Conservation (phyloP, 2,329 filamentous ascomycete genomes). For the Lizonia empirigonia region DNA sequence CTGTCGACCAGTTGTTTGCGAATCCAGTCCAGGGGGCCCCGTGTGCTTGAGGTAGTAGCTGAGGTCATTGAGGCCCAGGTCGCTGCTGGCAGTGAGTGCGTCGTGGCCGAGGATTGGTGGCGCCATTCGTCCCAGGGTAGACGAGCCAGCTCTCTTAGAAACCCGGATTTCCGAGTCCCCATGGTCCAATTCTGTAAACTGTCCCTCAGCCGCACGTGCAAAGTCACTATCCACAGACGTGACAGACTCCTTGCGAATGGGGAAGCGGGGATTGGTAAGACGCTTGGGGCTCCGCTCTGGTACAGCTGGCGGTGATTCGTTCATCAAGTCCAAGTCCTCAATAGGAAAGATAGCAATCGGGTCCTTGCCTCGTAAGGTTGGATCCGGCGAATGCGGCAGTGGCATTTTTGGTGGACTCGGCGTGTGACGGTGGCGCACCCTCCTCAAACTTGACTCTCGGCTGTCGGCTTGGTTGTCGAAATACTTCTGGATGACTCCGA, state of each 20-base stretch:
- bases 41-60: conserved; percentile 40
- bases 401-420: conserved; percentile 20
- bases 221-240: conserved; percentile 32
- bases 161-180: conserved; percentile 17
- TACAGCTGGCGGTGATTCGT: conserved; percentile 24
- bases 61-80: conserved; percentile 38
- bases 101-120: conserved; percentile 42
- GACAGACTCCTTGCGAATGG: conserved; percentile 16
- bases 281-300: conserved; percentile 35
- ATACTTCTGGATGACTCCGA: conserved; percentile 39
- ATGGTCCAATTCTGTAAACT: conserved; percentile 33
- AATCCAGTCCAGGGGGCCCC: conserved; percentile 29
- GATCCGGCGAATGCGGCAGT: conserved; percentile 19
- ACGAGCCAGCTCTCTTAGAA: conserved; percentile 24
- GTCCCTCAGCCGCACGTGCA: conserved; percentile 27
- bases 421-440: conserved; percentile 16
- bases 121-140: conserved; percentile 33
- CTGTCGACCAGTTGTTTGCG: conserved; percentile 12
- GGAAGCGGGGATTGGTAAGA: conserved; percentile 26
- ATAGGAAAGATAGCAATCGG: conserved; percentile 23
- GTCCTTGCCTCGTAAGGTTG: conserved; percentile 12
- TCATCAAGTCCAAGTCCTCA: conserved; percentile 19
- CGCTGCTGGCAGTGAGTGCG: conserved; percentile 35
- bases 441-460: conserved; percentile 16
- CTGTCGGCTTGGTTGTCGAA: conserved; percentile 33